These are phyloP conservation scores for Brassica rapa DNA, from an alignment of 345 rosid genomes.

Conservation along the genomic window DNA sequence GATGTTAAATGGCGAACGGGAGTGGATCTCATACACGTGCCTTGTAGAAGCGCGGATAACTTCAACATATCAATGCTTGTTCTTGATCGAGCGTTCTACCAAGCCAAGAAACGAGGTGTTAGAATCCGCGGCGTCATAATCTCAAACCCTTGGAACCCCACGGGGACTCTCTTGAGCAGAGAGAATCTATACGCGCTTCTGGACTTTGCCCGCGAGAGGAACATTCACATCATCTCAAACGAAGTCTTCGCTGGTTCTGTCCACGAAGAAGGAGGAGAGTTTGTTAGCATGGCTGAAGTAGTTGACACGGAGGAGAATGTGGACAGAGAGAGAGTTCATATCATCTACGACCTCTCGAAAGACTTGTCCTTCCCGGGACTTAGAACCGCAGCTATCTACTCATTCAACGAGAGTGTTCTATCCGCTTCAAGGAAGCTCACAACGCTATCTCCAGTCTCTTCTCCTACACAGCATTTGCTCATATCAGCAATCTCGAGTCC, in stretches of 20 bases:
- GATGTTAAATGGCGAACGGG: constrained; percentile 92
- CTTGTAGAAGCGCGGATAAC: constrained; percentile 79
- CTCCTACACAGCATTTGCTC: constrained; percentile 66
- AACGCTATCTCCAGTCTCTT: constrained; percentile 72
- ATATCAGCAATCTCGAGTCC: constrained; percentile 63
- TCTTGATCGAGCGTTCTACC: constrained; percentile 79
- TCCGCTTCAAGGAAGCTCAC: constrained; percentile 65
- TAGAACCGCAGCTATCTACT: constrained; percentile 62
- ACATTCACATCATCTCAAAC: constrained; percentile 77
- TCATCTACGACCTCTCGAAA: constrained; percentile 67
- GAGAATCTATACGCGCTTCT: constrained; percentile 69
- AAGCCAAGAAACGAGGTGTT: constrained; percentile 86
- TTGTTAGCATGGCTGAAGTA: constrained; percentile 79
- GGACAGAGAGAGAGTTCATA: constrained; percentile 73
- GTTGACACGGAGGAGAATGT: constrained; percentile 55
- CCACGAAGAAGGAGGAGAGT: constrained; percentile 50
- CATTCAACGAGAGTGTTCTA: constrained; percentile 59
- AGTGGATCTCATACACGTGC: constrained; percentile 83
- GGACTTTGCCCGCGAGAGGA: constrained; percentile 85
- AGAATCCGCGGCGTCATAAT: constrained; percentile 74
- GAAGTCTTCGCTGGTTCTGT: constrained; percentile 73
- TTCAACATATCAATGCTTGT: constrained; percentile 68
- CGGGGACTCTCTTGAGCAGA: constrained; percentile 57
- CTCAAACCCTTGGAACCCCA: constrained; percentile 82
- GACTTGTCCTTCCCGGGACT: constrained; percentile 79